phyloP scores from a whole-genome alignment of 768 basidiomycete species.

The Phylloporus arenicola region DNA sequence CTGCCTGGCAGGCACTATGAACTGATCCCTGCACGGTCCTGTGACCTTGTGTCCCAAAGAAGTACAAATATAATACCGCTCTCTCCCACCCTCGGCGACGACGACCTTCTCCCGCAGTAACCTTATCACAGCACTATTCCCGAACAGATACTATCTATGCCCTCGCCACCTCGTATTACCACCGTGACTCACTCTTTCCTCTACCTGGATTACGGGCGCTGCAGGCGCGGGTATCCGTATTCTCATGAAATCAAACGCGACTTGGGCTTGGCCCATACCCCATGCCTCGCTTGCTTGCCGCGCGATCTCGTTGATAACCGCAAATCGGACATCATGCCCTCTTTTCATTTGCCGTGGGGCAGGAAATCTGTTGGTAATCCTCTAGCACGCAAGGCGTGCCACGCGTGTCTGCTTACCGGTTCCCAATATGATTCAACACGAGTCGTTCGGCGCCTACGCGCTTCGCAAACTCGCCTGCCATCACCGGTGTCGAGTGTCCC shows the following conservation, averaged over 20 bases:
- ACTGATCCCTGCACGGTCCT: constrained; percentile 20
- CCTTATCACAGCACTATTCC: constrained; percentile 3
- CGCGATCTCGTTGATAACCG: constrained; percentile 56
- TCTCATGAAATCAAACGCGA: constrained; percentile 56
- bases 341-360: constrained; percentile 37
- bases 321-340: constrained; percentile 30
- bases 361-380: constrained; percentile 41
- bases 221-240: constrained; percentile 33
- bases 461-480: constrained; percentile 75
- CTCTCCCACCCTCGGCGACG: not conserved
- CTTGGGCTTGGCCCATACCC: constrained; percentile 43
- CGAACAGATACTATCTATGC: not conserved
- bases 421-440: constrained; percentile 75
- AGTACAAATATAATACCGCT: constrained; percentile 19
- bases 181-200: not conserved
- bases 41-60: constrained; percentile 33
- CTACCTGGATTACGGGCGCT: not conserved
- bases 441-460: constrained; percentile 52
- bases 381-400: not conserved
- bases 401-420: constrained; percentile 39
- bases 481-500: constrained; percentile 75
- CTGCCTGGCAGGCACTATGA: constrained; percentile 17
- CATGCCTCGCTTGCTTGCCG: constrained; percentile 58
- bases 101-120: not conserved
- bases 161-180: not conserved